Evolutionary conservation across 495 filamentous ascomycete species (phyloP), one percentile per base, ranked within the genome.

Genomic region (Astrocystis sublimbata): DNA sequence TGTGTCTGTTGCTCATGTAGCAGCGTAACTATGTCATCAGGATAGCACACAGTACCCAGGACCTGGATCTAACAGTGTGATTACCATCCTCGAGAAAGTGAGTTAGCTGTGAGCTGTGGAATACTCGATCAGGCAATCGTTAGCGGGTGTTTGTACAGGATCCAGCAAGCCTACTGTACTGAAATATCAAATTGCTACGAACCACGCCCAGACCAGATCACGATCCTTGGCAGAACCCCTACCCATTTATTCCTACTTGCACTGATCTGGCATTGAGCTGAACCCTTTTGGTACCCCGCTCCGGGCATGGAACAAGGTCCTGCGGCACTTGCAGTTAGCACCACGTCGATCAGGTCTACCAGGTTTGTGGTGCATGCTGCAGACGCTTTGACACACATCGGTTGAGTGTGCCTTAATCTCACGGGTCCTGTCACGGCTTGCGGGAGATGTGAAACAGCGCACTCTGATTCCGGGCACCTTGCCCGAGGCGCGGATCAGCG

Each of bases 341-440:
- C 5, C 21, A 24, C 17, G 28, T 17, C 13, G 40, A 57, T 57
- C 54, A 45, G 21, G 54, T 19, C 24, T 45, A 28, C n/a, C n/a
- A n/a, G n/a, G n/a, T n/a, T n/a, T n/a, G n/a, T n/a, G n/a, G n/a
- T n/a, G n/a, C n/a, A n/a, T 26, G 10, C 54, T 57, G 54, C 54
- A 57, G 54, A 23, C 54, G 54, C 54, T 57, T 43, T 57, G 54
- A 57, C 54, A n/a, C 21, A 47, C 45, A n/a, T n/a, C n/a, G 21
- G 12, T 47, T 28, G 24, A 30, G n/a, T n/a, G 30, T 19, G 43
- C 40, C 19, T 24, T 40, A 2, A 54, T 26, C 36, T 40, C 17
- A 30, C 49, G 17, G 30, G 13, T 15, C 30, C n/a, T n/a, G n/a
- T n/a, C n/a, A n/a, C n/a, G n/a, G n/a, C n/a, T n/a, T n/a, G n/a